Conservation (phyloP, 805 yeast genomes). For the Candida broadrunensis region DNA sequence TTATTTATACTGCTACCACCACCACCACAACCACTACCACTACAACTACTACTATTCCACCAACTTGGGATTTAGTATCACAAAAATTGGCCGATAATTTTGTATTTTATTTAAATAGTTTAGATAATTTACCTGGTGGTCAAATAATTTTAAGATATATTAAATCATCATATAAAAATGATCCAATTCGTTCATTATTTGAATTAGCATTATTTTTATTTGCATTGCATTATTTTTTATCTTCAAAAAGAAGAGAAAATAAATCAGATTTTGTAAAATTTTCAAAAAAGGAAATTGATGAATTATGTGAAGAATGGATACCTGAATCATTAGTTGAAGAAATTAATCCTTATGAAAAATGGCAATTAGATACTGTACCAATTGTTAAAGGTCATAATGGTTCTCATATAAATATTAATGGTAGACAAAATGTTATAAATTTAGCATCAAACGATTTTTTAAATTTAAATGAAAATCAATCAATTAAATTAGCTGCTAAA, state of each 20-base stretch:
- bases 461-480: constrained; percentile 50
- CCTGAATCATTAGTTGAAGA: constrained; percentile 79
- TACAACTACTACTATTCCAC: constrained; percentile 29
- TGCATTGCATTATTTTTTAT: constrained; percentile 80
- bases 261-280: constrained; percentile 68
- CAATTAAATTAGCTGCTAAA: constrained; percentile 52
- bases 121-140: constrained; percentile 54
- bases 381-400: constrained; percentile 55
- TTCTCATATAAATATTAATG: constrained; percentile 26
- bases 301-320: constrained; percentile 84
- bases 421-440: constrained; percentile 48
- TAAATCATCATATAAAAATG: constrained; percentile 83
- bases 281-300: constrained; percentile 66
- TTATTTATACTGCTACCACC: background rate
- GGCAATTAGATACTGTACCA: constrained; percentile 68
- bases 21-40: constrained; percentile 25
- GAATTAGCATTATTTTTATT: constrained; percentile 75
- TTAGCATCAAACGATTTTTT: constrained; percentile 72
- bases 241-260: constrained; percentile 71
- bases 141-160: constrained; percentile 65
- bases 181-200: constrained; percentile 84
- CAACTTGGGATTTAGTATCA: constrained; percentile 34
- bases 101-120: constrained; percentile 30
- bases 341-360: constrained; percentile 47
- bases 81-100: constrained; percentile 31